These are phyloP conservation scores for Caloboletus inedulis DNA, from an alignment of 1,284 basidiomycete species.

Conservation along the genomic window DNA sequence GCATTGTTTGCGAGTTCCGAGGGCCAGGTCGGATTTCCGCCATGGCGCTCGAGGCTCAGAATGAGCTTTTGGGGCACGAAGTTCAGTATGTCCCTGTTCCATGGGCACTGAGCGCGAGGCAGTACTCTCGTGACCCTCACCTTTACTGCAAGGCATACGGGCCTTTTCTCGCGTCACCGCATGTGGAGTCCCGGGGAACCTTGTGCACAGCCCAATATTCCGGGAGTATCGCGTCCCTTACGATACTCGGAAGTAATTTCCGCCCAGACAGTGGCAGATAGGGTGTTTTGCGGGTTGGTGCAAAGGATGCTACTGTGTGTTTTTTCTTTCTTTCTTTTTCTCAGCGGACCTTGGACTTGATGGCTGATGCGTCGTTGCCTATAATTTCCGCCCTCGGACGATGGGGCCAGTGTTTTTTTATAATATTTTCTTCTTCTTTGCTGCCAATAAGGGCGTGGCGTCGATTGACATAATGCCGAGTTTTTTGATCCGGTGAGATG, in stretches of 20 bases:
- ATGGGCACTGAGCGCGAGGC: slow-evolving; percentile 8
- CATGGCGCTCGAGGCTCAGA: slow-evolving; percentile 13
- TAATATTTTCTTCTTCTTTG: not conserved
- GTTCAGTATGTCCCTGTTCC: slow-evolving; percentile 7
- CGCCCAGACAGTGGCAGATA: slow-evolving; percentile 15
- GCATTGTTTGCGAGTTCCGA: slow-evolving; percentile 26
- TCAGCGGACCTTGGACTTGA: slow-evolving; percentile 5
- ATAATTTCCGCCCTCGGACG: slow-evolving; percentile 17
- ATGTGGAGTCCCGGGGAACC: slow-evolving; percentile 4
- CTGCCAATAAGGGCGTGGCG: not conserved
- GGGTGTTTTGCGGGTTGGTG: slow-evolving; percentile 2
- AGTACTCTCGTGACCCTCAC: slow-evolving; percentile 18
- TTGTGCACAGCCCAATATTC: slow-evolving; percentile 1
- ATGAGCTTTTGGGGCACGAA: slow-evolving; percentile 11
- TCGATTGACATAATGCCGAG: slow-evolving; percentile 1
- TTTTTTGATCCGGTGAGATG: slow-evolving; percentile 5
- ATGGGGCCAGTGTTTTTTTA: not conserved
- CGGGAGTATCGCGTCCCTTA: slow-evolving; percentile 19
- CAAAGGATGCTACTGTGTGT: slow-evolving; percentile 4
- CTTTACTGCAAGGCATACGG: slow-evolving; percentile 21
- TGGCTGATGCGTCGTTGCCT: slow-evolving; percentile 2
- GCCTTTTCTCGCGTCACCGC: slow-evolving; percentile 6
- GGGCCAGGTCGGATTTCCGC: slow-evolving; percentile 19
- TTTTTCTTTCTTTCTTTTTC: slow-evolving; percentile 8
- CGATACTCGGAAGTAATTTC: slow-evolving; percentile 29